Conservation (phyloP, 2,329 filamentous ascomycete genomes). For the Nemania sp. region DNA sequence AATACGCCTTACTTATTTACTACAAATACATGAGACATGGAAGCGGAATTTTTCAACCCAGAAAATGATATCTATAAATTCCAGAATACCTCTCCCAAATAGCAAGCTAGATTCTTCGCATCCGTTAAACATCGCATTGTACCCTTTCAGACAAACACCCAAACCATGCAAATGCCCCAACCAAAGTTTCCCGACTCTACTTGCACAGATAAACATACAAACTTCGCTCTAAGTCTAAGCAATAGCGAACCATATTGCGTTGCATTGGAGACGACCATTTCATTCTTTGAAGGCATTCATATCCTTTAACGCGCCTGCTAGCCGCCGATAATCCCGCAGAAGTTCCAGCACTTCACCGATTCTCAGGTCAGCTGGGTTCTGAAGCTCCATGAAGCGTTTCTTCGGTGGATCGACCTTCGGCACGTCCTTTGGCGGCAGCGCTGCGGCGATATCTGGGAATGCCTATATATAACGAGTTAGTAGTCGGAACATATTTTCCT, state of each 20-base stretch:
- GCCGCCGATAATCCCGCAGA: constrained; percentile 78
- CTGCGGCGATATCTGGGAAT: constrained; percentile 69
- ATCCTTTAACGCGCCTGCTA: constrained; percentile 74
- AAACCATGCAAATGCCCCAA: constrained; percentile 42
- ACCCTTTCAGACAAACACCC: constrained; percentile 14
- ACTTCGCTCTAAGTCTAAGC: neutral
- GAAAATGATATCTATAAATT: constrained; percentile 3
- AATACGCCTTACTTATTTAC: neutral
- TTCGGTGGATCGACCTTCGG: constrained; percentile 74
- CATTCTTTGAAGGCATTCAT: constrained; percentile 68
- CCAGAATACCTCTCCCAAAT: neutral
- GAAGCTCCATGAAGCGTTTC: constrained; percentile 77
- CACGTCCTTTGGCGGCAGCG: constrained; percentile 65
- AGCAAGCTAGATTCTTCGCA: constrained; percentile 6
- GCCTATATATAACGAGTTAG: constrained; percentile 56
- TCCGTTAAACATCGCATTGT: constrained; percentile 16
- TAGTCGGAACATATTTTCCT: neutral
- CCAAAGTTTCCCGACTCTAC: constrained; percentile 2
- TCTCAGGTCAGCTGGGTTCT: constrained; percentile 76
- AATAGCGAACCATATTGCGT: neutral
- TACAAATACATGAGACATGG: neutral
- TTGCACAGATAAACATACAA: constrained; percentile 8
- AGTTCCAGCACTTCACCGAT: constrained; percentile 80
- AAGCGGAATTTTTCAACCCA: neutral
- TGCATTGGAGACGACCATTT: neutral